Conservation (phyloP, 345 rosid species). For the Acer saccharum region DNA sequence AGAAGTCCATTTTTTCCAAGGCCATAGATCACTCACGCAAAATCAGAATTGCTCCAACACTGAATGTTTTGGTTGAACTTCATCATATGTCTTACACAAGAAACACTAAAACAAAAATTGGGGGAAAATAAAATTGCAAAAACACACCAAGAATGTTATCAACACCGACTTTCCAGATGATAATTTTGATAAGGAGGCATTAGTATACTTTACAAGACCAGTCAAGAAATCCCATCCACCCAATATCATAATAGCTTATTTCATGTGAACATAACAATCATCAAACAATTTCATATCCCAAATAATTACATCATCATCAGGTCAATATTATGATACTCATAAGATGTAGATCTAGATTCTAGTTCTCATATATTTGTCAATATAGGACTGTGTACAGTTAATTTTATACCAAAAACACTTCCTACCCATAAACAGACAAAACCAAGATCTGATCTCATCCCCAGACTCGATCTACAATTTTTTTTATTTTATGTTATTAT, state of each 20-base stretch:
- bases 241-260: background rate
- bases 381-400: background rate
- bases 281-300: background rate
- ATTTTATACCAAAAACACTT: background rate
- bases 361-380: background rate
- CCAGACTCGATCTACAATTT: slow-evolving; percentile 2
- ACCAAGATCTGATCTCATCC: slow-evolving; percentile 2
- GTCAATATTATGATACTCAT: background rate
- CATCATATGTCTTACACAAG: background rate
- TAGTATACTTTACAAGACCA: background rate
- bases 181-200: background rate
- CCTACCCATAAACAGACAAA: background rate
- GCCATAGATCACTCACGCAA: background rate
- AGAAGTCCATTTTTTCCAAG: background rate
- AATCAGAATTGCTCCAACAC: background rate
- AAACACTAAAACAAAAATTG: background rate
- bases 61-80: background rate
- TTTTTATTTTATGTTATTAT: background rate
- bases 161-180: background rate
- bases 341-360: slow-evolving; percentile 19
- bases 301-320: background rate
- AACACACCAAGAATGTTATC: too few relatives aligned
- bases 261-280: background rate
- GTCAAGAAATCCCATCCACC: background rate
- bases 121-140: background rate